Evolutionary conservation across 768 basidiomycete genomes (phyloP).

Genomic region (Boletus tomentosulus): DNA sequence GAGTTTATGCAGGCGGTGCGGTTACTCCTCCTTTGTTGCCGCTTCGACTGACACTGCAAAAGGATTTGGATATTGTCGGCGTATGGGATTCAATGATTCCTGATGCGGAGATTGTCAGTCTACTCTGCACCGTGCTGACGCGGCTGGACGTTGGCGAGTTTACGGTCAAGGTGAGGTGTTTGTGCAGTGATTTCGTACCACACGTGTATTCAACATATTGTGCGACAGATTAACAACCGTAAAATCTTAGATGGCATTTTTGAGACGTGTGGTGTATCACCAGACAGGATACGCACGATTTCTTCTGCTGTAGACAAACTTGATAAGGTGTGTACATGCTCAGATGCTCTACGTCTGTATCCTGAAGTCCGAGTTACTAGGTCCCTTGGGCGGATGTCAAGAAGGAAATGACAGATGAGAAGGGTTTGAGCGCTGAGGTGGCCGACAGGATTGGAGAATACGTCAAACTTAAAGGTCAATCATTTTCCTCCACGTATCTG

Average conservation of each 20-base stretch:
- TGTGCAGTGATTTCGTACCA: not conserved
- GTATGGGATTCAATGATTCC: constrained; percentile 96
- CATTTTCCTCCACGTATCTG: not conserved
- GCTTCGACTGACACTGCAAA: constrained; percentile 24
- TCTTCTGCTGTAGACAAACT: constrained; percentile 98
- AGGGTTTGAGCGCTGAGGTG: constrained; percentile 72
- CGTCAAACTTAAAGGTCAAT: constrained; percentile 86
- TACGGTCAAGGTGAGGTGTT: constrained; percentile 73
- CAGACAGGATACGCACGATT: constrained; percentile 85
- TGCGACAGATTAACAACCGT: constrained; percentile 79
- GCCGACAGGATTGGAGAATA: constrained; percentile 97
- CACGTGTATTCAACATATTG: constrained; percentile 1
- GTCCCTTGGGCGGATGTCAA: constrained; percentile 88
- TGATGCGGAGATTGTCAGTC: constrained; percentile 84
- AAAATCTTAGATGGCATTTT: constrained; percentile 98
- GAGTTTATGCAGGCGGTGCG: constrained; percentile 96
- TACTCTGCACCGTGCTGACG: constrained; percentile 77
- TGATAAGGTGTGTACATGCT: constrained; percentile 66
- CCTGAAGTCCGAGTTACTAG: constrained; percentile 33
- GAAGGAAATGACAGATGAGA: constrained; percentile 96
- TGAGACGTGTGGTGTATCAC: constrained; percentile 90
- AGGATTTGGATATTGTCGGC: constrained; percentile 94
- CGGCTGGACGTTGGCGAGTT: constrained; percentile 91
- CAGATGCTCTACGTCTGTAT: not conserved
- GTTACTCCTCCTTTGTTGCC: constrained; percentile 2